phyloP scores from a whole-genome alignment of 352 stramenopile genomes.

The Phytophthora idaei region DNA sequence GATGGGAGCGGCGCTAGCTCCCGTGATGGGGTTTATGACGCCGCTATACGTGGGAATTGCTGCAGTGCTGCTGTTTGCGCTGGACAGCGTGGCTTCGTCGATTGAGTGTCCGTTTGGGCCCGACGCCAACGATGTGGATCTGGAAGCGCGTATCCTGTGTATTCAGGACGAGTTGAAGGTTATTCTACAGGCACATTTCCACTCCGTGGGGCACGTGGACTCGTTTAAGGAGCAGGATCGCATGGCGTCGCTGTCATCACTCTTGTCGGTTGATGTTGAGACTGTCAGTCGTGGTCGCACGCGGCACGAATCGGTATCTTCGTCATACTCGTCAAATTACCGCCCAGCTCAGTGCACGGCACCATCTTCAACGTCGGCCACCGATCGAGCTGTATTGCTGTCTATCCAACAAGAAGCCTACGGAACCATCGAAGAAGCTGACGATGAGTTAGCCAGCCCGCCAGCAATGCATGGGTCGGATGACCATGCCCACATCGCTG shows the following conservation, averaged over 20 bases:
- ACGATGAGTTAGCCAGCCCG: conserved; percentile 41
- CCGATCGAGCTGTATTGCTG: conserved; percentile 44
- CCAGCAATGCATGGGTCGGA: conserved; percentile 33
- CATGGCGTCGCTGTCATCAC: conserved; percentile 53
- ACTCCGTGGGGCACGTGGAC: conserved; percentile 45
- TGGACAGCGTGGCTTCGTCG: conserved; percentile 49
- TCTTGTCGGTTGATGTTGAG: conserved; percentile 45
- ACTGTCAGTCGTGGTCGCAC: conserved; percentile 31
- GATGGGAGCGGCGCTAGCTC: conserved; percentile 27
- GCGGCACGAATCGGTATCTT: conserved; percentile 45
- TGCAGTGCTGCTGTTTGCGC: conserved; percentile 52
- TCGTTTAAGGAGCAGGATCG: conserved; percentile 49
- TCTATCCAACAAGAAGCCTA: conserved; percentile 42
- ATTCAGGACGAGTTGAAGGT: conserved; percentile 67
- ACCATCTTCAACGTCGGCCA: conserved; percentile 42
- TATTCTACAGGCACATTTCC: conserved; percentile 56
- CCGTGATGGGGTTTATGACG: conserved; percentile 27
- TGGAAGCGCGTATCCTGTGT: conserved; percentile 49
- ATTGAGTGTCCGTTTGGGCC: conserved; percentile 59
- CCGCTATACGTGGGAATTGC: conserved; percentile 45
- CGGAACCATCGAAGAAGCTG: conserved; percentile 41
- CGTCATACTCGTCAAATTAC: conserved; percentile 53
- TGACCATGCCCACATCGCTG: conserved; percentile 37
- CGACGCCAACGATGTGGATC: conserved; percentile 45
- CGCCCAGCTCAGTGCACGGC: conserved; percentile 38